Base-by-base conservation (phyloP, 495 filamentous ascomycete genomes). In the Mytilinidion resinicola region DNA sequence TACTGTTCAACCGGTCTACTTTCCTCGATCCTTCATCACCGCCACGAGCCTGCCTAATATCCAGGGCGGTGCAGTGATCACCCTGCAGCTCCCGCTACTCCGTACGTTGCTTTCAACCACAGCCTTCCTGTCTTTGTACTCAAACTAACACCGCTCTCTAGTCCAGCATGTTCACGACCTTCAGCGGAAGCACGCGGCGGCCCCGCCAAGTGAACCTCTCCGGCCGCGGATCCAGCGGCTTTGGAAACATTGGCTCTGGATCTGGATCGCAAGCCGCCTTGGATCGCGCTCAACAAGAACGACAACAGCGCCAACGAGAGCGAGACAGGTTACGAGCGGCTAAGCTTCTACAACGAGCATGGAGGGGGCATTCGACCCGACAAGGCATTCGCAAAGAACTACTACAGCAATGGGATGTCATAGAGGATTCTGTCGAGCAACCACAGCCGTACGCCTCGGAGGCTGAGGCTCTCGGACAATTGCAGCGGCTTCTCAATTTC, bases 181-280 rank as follows among this genome's bases (percentile, higher is more conserved):
- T 98, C 73, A 92, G 88, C 30, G 93, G 93, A 56, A 88, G 71
- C 75, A 86, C 91, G 64, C 84, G 90, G 63, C 87, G 86, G 55
- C 85, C 85, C 51, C 86, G 93, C 53, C 89, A 96, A 69, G 90
- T 98, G 62, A 96, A 98, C 71, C 85, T 98, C 57, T 92, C 89
- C 51, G 95, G 91, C 63, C 88, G 91, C 60, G 82, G 83, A 65
- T 76, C 72, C 55, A 89, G 93, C 72, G 85, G 88, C 30, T 89
- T 91, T 71, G 83, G 85, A 74, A 54, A 56, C 51, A 36, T 66
- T n/a, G 60, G 72, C 33, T 62, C 51, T 65, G 75, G 67, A 12
- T 72, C 80, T 9, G 86, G 86, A 17, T 77, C 83, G 3, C 88
- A 89, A 57, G 85, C 84, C 66, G 86, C 92, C 0, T 79, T 97